Evolutionary conservation across 257 asterid genomes (phyloP).

Genomic region (Prunella vulgaris): DNA sequence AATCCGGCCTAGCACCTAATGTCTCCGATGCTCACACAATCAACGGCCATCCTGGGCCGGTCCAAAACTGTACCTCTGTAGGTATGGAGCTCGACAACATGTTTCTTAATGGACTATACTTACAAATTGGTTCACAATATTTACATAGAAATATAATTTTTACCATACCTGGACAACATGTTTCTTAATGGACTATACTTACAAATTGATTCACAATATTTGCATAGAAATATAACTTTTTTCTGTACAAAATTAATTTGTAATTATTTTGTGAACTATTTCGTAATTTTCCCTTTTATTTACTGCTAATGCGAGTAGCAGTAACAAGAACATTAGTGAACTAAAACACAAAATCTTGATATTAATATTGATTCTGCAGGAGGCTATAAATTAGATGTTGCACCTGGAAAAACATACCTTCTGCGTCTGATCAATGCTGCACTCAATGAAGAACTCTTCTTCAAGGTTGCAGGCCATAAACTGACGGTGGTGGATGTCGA

Average conservation of each 20-base stretch:
- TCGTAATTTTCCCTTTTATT: too few relatives aligned
- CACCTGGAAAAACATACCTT: conserved; percentile 51
- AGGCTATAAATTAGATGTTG: conserved; percentile 38
- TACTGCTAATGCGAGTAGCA: too few relatives aligned
- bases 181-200: too few relatives aligned
- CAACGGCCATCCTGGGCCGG: conserved; percentile 73
- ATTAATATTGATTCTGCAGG: conserved; percentile 10
- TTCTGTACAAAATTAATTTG: too few relatives aligned
- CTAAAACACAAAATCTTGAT: too few relatives aligned
- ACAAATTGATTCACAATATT: too few relatives aligned
- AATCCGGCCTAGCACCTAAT: conserved; percentile 76
- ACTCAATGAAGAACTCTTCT: conserved; percentile 63
- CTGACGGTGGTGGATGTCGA: conserved; percentile 62
- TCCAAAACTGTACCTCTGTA: conserved; percentile 46
- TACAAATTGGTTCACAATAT: too few relatives aligned
- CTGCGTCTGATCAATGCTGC: conserved; percentile 70
- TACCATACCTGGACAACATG: too few relatives aligned
- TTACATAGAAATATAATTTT: too few relatives aligned
- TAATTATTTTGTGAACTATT: too few relatives aligned
- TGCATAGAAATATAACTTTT: too few relatives aligned
- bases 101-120: not conserved
- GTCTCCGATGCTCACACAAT: conserved; percentile 94
- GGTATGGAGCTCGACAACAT: conserved; percentile 22
- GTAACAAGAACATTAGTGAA: too few relatives aligned
- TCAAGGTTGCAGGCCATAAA: conserved; percentile 59